These are phyloP conservation scores for Fusarium marasasianum DNA, from an alignment of 2,329 filamentous ascomycete species.

Conservation along the genomic window DNA sequence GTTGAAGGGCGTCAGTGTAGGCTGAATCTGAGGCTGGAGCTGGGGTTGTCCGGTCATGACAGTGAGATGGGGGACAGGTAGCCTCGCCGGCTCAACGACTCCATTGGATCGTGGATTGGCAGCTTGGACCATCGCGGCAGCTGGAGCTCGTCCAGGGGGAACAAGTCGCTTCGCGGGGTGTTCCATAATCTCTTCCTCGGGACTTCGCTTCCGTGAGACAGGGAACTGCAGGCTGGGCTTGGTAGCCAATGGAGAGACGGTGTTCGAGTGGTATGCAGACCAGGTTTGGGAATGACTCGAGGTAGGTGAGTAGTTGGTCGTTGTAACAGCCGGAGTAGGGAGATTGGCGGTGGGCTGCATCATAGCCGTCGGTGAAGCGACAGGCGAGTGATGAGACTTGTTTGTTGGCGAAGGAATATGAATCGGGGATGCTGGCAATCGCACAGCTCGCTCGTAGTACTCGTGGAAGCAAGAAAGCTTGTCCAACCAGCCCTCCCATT, in stretches of 20 bases:
- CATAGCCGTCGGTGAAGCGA: conserved; percentile 59
- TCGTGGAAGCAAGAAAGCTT: conserved; percentile 84
- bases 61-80: conserved; percentile 78
- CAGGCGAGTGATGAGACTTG: conserved; percentile 55
- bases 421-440: conserved; percentile 53
- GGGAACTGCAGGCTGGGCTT: conserved; percentile 56
- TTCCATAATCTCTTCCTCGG: conserved; percentile 60
- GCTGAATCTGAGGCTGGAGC: conserved; percentile 22
- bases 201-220: conserved; percentile 59
- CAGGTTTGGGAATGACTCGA: conserved; percentile 51
- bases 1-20: conserved; percentile 42
- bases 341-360: conserved; percentile 43
- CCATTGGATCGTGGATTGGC: conserved; percentile 35
- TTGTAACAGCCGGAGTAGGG: conserved; percentile 47
- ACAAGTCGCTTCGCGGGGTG: conserved; percentile 64
- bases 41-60: conserved; percentile 61
- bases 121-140: conserved; percentile 21
- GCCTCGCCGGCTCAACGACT: conserved; percentile 52
- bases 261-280: conserved; percentile 51
- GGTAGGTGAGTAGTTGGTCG: conserved; percentile 53
- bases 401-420: conserved; percentile 53
- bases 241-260: conserved; percentile 59
- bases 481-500: conserved; percentile 89
- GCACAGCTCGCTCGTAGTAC: conserved; percentile 79
- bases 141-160: conserved; percentile 37